phyloP scores from a whole-genome alignment of 2,329 filamentous ascomycete genomes.

The Colletotrichum incanum region DNA sequence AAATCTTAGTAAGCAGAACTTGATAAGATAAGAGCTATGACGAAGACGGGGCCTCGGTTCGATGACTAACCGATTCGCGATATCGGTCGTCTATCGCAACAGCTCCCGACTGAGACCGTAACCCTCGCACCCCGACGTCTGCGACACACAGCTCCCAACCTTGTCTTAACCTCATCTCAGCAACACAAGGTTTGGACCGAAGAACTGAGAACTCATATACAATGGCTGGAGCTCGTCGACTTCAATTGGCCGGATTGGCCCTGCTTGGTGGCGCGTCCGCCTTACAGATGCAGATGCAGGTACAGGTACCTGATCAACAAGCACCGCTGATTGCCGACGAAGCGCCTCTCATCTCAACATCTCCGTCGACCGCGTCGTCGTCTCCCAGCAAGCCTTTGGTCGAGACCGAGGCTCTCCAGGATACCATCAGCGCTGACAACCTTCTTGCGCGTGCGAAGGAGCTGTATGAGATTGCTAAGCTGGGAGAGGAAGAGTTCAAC shows the following conservation, averaged over 20 bases:
- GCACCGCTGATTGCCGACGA: constrained; percentile 38
- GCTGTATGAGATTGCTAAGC: constrained; percentile 75
- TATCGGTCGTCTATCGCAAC: constrained; percentile 42
- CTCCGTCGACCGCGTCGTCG: constrained; percentile 15
- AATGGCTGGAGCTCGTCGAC: constrained; percentile 33
- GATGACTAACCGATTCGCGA: constrained; percentile 42
- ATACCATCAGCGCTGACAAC: constrained; percentile 68
- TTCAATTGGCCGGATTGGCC: constrained; percentile 34
- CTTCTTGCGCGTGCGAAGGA: constrained; percentile 73
- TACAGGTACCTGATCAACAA: constrained; percentile 34
- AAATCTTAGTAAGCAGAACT: neutral
- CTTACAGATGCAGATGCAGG: constrained; percentile 31
- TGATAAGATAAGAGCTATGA: constrained; percentile 39
- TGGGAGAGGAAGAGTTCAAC: constrained; percentile 72
- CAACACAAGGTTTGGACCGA: constrained; percentile 25
- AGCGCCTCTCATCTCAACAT: constrained; percentile 12
- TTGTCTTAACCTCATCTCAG: constrained; percentile 36
- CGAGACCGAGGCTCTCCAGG: constrained; percentile 70
- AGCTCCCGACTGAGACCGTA: constrained; percentile 16
- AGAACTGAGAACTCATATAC: neutral
- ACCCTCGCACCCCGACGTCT: constrained; percentile 8
- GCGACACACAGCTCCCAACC: constrained; percentile 34
- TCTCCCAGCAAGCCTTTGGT: constrained; percentile 58
- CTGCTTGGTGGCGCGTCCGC: constrained; percentile 35
- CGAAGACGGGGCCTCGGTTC: constrained; percentile 11